Conservation (phyloP, 2,329 filamentous ascomycete species). For the Ophiostoma pallidulum region DNA sequence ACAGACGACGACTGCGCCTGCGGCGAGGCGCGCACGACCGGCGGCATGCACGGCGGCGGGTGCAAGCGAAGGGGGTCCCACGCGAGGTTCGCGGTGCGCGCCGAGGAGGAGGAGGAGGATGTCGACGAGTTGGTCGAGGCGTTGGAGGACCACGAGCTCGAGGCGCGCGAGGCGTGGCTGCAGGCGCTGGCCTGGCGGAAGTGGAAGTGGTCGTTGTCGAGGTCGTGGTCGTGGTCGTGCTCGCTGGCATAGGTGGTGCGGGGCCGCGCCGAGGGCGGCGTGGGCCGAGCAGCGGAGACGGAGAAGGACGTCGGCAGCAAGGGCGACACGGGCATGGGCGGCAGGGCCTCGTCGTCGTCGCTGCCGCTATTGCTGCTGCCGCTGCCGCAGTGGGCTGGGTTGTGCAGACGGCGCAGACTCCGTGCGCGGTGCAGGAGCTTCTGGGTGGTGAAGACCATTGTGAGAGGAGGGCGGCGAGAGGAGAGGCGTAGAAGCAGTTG, state of each 20-base stretch:
- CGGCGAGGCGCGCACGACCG: neutral
- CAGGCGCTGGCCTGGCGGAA: constrained; percentile 14
- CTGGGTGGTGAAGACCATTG: constrained; percentile 11
- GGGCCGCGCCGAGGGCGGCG: too few species aligned
- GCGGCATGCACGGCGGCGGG: constrained; percentile 18
- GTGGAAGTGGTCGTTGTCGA: constrained; percentile 7
- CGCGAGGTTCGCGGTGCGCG: constrained; percentile 14
- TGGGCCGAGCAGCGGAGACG: neutral
- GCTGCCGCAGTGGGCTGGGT: neutral
- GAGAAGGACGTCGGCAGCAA: neutral
- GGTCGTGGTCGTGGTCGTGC: too few species aligned
- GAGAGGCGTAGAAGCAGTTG: neutral
- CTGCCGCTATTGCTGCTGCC: too few species aligned
- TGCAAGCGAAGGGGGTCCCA: constrained; percentile 28
- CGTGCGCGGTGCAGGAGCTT: constrained; percentile 15
- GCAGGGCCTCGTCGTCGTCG: constrained; percentile 7
- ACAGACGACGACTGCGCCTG: too few species aligned
- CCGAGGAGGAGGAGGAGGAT: constrained; percentile 5
- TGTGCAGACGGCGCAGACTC: constrained; percentile 13
- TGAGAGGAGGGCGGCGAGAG: neutral
- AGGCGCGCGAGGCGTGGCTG: constrained; percentile 18
- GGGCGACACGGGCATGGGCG: constrained; percentile 3
- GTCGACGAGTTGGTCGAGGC: constrained; percentile 5
- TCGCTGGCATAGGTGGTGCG: too few species aligned
- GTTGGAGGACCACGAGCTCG: constrained; percentile 16